Evolutionary conservation across 495 filamentous ascomycete species (phyloP).

Genomic region (Penicillium psychrofluorescens): DNA sequence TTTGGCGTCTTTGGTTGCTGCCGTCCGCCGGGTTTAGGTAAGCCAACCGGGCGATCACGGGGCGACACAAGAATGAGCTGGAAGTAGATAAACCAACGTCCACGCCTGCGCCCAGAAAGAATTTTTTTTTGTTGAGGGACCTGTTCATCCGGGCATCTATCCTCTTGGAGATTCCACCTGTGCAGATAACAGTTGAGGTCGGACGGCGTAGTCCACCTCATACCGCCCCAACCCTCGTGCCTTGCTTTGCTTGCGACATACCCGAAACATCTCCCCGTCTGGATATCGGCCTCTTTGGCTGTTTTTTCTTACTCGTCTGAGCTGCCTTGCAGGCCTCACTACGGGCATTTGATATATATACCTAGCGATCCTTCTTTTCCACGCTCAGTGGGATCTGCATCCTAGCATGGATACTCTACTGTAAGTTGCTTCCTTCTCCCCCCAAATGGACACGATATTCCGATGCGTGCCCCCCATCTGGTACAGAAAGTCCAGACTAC

Average conservation of each 20-base stretch:
- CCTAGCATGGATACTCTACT: slow-evolving; percentile 69
- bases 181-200: no score
- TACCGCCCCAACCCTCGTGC: no score
- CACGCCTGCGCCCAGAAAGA: no score
- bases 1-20: slow-evolving; percentile 26
- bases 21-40: slow-evolving; percentile 18
- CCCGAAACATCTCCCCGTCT: no score
- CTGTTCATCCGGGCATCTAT: no score
- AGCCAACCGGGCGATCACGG: slow-evolving; percentile 9
- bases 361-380: no score
- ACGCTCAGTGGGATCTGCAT: not conserved
- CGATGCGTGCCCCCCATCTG: no score
- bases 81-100: not conserved
- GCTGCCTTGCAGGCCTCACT: not conserved
- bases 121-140: no score
- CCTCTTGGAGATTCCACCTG: no score
- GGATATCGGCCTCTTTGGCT: not conserved
- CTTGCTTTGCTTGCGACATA: no score
- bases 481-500: not conserved
- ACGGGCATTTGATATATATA: not conserved
- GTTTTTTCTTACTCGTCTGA: not conserved
- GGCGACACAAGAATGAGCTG: not conserved
- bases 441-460: no score
- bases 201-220: no score
- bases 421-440: slow-evolving; percentile 40